Conservation (phyloP, 257 asterid genomes). For the Fraxinus pennsylvanica region DNA sequence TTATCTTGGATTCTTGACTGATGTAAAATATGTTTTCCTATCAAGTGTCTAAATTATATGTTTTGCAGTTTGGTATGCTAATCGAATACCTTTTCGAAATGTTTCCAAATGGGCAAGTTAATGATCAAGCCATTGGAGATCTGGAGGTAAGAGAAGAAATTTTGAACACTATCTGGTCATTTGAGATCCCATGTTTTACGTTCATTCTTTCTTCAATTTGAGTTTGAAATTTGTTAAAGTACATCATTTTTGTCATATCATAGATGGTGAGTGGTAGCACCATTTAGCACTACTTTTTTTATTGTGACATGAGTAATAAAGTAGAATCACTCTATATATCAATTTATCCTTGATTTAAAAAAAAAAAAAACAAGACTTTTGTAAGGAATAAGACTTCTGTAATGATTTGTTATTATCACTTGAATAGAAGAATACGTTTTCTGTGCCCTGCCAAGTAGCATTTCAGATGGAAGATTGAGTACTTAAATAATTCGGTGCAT, state of each 20-base stretch:
- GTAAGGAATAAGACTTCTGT: neutral
- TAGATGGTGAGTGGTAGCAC: conserved; percentile 2
- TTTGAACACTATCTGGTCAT: conserved; percentile 15
- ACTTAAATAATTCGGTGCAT: neutral
- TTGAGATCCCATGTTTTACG: conserved; percentile 5
- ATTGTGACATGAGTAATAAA: neutral
- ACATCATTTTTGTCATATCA: neutral
- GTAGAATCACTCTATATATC: neutral
- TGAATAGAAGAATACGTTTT: neutral
- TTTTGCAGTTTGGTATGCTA: conserved; percentile 91
- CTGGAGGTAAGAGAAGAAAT: conserved; percentile 61
- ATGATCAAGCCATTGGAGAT: conserved; percentile 83
- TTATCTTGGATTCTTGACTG: neutral
- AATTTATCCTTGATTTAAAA: neutral
- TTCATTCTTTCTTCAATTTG: conserved; percentile 18
- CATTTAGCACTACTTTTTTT: neutral
- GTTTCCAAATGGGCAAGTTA: conserved; percentile 63
- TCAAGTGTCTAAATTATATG: conserved; percentile 14
- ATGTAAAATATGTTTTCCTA: neutral
- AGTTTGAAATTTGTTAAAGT: conserved; percentile 15
- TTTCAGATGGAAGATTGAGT: neutral
- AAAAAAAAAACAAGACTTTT: neutral
- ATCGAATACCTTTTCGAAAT: conserved; percentile 76
- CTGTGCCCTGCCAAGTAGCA: neutral
- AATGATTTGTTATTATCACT: neutral